Base-by-base conservation (phyloP, 139 green algal genomes). In the Coelastrella sp. region DNA sequence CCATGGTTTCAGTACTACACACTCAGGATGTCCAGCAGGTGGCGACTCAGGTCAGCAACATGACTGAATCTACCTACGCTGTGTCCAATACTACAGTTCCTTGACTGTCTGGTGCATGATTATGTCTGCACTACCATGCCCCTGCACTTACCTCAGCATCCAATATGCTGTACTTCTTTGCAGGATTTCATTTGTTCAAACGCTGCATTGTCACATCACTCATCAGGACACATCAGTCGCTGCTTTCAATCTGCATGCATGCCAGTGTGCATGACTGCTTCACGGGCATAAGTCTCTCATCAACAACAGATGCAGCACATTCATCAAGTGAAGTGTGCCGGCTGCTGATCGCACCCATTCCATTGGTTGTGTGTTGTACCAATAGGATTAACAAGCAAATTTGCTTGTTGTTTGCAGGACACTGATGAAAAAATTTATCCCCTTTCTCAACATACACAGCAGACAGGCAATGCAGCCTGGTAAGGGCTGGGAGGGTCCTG, bases 391-490 rank as follows among this genome's bases (percentile, higher is more conserved):
- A 7, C 9, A 35, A 66, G 20, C 78, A 70, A 49, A 4, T 0
- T 22, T n/a, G 22, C 61, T 78, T 17, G 9, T 27, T 25, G 7
- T 7, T 14, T 79, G 66, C 83, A 88, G 83, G 66, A 79, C 66
- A 12, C 35, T 88, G 8, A 65, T 88, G 65, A 72, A 72, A 25
- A 88, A 88, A 65, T 88, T 80, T 35, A 80, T 88, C 8, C 83
- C 83, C 8, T 88, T 88, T 35, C 35, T 88, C 3, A 88, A 88
- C 66, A 88, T 79, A 66, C 83, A 78, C 8, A 88, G 83, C 83
- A 78, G 83, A 72, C 59, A 80, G 66, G 83, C 83, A 9, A 17
- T 88, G 9, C 57, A 80, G 17, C 27, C 83, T 68, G 83, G 83
- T 88, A 63, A 58, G 66, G 8, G 35, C 35, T 49, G 35, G 35